Evolutionary conservation across 2,329 filamentous ascomycete species (phyloP).

Genomic region (Calonectria multiphialidica): DNA sequence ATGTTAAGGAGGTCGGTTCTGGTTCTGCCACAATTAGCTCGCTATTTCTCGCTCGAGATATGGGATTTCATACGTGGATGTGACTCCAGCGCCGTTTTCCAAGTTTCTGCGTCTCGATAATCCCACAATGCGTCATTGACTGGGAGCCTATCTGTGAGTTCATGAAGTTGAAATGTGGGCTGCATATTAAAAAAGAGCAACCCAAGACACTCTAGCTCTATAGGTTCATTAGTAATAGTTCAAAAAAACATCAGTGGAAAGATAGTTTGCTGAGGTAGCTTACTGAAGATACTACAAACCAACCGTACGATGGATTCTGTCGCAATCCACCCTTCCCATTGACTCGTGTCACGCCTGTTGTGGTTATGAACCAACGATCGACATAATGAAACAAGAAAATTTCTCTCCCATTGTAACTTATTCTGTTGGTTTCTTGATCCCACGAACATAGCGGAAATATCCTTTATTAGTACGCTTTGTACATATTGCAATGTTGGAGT

Average conservation of each 20-base stretch:
- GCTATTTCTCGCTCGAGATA: too few relatives aligned
- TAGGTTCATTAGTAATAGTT: not conserved
- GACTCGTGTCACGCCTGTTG: not conserved
- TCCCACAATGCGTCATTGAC: not conserved
- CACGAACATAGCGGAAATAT: not conserved
- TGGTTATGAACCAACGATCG: not conserved
- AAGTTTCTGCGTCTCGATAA: not conserved
- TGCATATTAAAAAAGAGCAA: not conserved
- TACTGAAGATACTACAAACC: not conserved
- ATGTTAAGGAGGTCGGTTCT: not conserved
- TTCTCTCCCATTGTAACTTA: not conserved
- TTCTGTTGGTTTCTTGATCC: not conserved
- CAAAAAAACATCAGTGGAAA: too few relatives aligned
- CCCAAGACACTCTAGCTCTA: not conserved
- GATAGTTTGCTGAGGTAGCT: not conserved
- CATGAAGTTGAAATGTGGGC: not conserved
- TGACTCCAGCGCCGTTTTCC: not conserved
- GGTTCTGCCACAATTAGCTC: not conserved
- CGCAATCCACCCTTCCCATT: not conserved
- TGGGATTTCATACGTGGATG: not conserved
- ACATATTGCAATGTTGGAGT: not conserved
- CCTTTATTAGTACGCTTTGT: not conserved
- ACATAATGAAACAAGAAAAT: not conserved
- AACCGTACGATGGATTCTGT: not conserved
- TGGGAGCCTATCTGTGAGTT: not conserved